Percentiles rank a stretch among this genome's conserved stretches.
phyloP scores from a whole-genome alignment of 495 filamentous ascomycete genomes.

The Zalerion maritima region DNA sequence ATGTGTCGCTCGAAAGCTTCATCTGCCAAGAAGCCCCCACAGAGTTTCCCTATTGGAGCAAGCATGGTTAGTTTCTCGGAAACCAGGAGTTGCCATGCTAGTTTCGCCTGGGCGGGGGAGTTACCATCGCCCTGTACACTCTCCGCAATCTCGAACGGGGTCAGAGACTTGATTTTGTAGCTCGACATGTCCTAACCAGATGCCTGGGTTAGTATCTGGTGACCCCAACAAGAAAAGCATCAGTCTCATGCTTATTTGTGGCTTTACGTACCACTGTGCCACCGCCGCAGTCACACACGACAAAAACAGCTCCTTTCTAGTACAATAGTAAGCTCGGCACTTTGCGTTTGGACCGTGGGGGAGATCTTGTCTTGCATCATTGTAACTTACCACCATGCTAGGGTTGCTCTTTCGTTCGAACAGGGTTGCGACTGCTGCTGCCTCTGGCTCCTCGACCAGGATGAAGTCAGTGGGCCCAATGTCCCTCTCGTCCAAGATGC shows the following conservation, averaged over 20 bases:
- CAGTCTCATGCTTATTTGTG: no score
- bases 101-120: no score
- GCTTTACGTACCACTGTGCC: conserved; percentile 16
- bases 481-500: conserved; percentile 6
- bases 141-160: conserved; percentile 8
- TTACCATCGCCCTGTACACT: conserved; percentile 11
- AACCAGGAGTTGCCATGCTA: no score
- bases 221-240: no score
- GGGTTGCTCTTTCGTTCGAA: conserved; percentile 6
- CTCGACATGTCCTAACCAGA: conserved; percentile 11
- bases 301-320: conserved; percentile 9
- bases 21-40: conserved; percentile 13
- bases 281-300: conserved; percentile 16
- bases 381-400: conserved; percentile 2
- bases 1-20: conserved; percentile 11
- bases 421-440: conserved; percentile 11
- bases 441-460: conserved; percentile 15
- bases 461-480: conserved; percentile 12
- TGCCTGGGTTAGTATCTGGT: no score
- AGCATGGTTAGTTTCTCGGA: no score
- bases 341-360: no score
- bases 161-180: conserved; percentile 6
- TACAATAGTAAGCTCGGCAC: no score
- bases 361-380: no score
- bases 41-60: conserved; percentile 8